These are phyloP conservation scores for Anastatica hierochuntica DNA, from an alignment of 345 rosid species.

Conservation along the genomic window DNA sequence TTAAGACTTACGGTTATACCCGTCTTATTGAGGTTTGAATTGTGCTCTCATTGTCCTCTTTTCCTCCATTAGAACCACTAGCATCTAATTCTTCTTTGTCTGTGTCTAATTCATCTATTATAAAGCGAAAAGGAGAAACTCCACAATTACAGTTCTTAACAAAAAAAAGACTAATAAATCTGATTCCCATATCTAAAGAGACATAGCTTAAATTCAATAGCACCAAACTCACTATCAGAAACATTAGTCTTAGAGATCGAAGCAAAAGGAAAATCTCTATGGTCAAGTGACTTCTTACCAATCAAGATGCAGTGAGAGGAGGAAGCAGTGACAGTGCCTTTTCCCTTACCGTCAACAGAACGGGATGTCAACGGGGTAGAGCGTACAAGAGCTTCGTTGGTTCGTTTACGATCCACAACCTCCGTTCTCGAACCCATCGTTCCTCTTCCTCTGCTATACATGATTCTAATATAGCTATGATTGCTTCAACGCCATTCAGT, in stretches of 20 bases:
- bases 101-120: conserved; percentile 77
- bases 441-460: conserved; percentile 42
- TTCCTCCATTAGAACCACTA: conserved; percentile 83
- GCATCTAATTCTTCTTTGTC: conserved; percentile 91
- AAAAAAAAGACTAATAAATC: too few relatives aligned
- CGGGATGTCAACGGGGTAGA: conserved; percentile 75
- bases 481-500: too few relatives aligned
- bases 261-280: conserved; percentile 39
- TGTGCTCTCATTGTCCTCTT: too few relatives aligned
- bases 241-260: conserved; percentile 43
- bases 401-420: conserved; percentile 69
- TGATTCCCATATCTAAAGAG: not conserved
- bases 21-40: too few relatives aligned
- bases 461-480: too few relatives aligned
- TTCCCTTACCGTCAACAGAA: conserved; percentile 50
- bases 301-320: conserved; percentile 24
- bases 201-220: too few relatives aligned
- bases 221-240: conserved; percentile 42
- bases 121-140: too few relatives aligned
- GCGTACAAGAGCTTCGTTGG: conserved; percentile 64
- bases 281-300: conserved; percentile 50
- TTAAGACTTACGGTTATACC: too few relatives aligned
- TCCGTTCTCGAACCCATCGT: conserved; percentile 54
- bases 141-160: not conserved
- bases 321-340: conserved; percentile 20